Evolutionary conservation across 129 eudicot species (phyloP).

Genomic region (Artemisia annua): DNA sequence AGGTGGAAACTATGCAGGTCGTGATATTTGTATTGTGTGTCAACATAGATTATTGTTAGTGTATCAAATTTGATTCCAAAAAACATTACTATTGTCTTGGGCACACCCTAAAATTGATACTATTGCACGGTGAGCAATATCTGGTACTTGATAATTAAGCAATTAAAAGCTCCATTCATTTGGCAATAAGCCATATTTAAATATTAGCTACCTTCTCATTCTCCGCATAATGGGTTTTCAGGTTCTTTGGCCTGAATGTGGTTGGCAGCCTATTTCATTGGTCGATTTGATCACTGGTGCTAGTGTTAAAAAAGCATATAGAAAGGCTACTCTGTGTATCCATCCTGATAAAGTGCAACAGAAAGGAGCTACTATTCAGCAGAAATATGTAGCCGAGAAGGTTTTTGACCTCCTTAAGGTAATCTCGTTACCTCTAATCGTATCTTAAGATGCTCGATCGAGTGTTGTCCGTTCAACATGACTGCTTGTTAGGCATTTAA

Average conservation of each 20-base stretch:
- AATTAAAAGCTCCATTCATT: neutral
- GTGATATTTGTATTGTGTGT: too few relatives aligned
- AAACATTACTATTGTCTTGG: too few relatives aligned
- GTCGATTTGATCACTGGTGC: conserved; percentile 80
- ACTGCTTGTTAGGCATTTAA: neutral
- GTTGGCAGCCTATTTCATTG: conserved; percentile 95
- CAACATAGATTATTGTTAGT: neutral
- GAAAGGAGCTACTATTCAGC: conserved; percentile 94
- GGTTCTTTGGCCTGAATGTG: conserved; percentile 99
- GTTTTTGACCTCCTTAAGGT: conserved; percentile 96
- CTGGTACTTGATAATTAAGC: neutral
- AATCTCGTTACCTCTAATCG: conserved; percentile 9
- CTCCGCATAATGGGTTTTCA: conserved; percentile 25
- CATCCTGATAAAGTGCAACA: conserved; percentile 99
- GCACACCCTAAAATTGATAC: neutral
- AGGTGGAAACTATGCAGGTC: too few relatives aligned
- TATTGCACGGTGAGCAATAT: conserved; percentile 15
- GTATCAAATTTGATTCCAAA: neutral
- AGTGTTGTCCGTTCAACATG: neutral
- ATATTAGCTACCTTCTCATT: neutral
- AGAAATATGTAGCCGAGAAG: conserved; percentile 93
- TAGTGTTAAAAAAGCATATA: conserved; percentile 74
- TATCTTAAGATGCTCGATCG: neutral
- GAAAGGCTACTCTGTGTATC: conserved; percentile 93
- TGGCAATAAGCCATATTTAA: neutral